Conservation (phyloP, 768 basidiomycete genomes). For the Pleurotus pulmonarius region DNA sequence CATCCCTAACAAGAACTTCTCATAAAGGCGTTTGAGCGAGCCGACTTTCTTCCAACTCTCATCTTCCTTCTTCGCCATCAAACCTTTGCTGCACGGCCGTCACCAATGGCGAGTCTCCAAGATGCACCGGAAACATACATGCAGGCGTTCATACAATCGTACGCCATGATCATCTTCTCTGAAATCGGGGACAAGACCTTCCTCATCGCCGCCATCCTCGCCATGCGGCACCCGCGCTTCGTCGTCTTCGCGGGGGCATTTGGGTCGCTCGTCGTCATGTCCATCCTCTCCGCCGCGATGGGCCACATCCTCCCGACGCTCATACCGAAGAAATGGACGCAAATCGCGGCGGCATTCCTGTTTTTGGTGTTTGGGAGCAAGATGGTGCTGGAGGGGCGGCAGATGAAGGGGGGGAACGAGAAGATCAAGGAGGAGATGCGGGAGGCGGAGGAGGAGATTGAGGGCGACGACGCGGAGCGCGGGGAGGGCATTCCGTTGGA, state of each 20-base stretch:
- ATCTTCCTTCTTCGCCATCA: neutral
- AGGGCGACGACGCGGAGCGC: slow-evolving; percentile 63
- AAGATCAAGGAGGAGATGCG: slow-evolving; percentile 93
- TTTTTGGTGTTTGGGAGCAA: slow-evolving; percentile 89
- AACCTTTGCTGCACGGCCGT: neutral
- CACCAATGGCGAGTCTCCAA: neutral
- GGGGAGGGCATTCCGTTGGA: slow-evolving; percentile 58
- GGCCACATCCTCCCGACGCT: slow-evolving; percentile 87
- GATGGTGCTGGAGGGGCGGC: slow-evolving; percentile 82
- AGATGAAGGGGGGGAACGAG: slow-evolving; percentile 73
- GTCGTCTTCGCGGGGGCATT: slow-evolving; percentile 89
- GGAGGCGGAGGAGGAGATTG: slow-evolving; percentile 94
- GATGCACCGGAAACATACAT: slow-evolving; percentile 24
- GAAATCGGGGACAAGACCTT: slow-evolving; percentile 98
- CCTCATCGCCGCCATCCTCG: slow-evolving; percentile 79
- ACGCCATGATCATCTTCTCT: slow-evolving; percentile 88
- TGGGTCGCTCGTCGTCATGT: slow-evolving; percentile 87
- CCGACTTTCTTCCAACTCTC: neutral
- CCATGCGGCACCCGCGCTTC: slow-evolving; percentile 87
- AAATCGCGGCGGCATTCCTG: slow-evolving; percentile 69
- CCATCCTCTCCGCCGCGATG: slow-evolving; percentile 87
- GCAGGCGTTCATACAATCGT: slow-evolving; percentile 71
- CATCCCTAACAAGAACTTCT: no score
- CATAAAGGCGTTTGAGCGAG: neutral
- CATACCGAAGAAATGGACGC: slow-evolving; percentile 70